phyloP scores from a whole-genome alignment of 148 eudicot genomes.

The Arctostaphylos glauca region DNA sequence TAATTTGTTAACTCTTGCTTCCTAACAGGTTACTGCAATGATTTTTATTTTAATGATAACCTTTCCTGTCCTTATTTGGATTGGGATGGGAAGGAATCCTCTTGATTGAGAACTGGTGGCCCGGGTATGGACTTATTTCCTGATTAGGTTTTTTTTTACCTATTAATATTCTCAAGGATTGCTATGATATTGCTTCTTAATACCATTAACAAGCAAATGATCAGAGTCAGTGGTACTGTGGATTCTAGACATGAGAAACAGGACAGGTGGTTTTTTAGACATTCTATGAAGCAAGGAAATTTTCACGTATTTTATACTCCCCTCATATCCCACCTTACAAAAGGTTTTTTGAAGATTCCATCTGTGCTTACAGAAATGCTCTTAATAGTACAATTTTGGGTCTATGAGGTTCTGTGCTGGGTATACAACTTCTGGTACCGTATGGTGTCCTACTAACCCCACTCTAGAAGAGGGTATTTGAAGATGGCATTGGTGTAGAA shows the following conservation, averaged over 20 bases:
- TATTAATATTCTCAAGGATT: background rate
- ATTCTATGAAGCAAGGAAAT: background rate
- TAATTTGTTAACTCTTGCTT: slow-evolving; percentile 15
- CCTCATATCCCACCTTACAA: background rate
- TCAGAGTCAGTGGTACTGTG: background rate
- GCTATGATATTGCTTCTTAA: background rate
- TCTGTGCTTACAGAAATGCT: background rate
- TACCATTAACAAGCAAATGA: background rate
- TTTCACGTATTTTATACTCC: background rate
- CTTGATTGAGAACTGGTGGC: slow-evolving; percentile 70
- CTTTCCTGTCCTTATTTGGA: slow-evolving; percentile 77
- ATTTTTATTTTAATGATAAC: slow-evolving; percentile 59
- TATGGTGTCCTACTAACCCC: background rate
- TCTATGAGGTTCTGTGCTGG: background rate
- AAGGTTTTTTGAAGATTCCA: background rate
- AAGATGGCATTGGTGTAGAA: background rate
- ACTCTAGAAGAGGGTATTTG: background rate
- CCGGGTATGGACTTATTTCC: slow-evolving; percentile 52
- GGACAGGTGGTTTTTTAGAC: too few species aligned
- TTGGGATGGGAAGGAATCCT: slow-evolving; percentile 76
- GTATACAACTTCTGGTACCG: background rate
- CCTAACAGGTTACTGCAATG: slow-evolving; percentile 56
- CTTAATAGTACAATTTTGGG: background rate
- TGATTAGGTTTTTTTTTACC: background rate
- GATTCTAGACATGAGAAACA: background rate